These are phyloP conservation scores for Bimuria novae-zelandiae DNA, from an alignment of 2,329 filamentous ascomycete genomes.

Conservation along the genomic window DNA sequence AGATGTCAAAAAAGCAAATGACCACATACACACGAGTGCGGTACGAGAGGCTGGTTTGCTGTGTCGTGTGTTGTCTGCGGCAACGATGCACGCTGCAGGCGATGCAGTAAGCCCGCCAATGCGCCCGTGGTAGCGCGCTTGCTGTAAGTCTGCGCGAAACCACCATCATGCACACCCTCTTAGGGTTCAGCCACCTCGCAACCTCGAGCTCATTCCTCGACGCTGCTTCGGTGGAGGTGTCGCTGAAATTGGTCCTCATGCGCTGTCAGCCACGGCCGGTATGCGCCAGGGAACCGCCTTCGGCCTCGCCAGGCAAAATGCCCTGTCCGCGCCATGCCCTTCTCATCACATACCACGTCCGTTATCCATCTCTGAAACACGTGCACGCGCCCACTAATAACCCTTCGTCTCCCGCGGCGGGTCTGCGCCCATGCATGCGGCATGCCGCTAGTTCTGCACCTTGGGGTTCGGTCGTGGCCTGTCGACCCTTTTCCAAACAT, in stretches of 20 bases:
- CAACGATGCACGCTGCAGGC: neutral
- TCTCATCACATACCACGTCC: constrained; percentile 1
- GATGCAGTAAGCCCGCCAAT: neutral
- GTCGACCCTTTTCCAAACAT: constrained; percentile 22
- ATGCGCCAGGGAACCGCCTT: neutral
- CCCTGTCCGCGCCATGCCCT: constrained; percentile 4
- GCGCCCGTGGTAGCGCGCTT: neutral
- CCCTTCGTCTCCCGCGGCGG: constrained; percentile 21
- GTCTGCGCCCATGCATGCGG: constrained; percentile 1
- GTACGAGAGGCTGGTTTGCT: no score
- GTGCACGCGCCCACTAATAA: constrained; percentile 20
- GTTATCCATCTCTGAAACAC: constrained; percentile 24
- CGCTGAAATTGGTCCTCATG: no score
- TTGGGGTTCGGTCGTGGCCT: constrained; percentile 18
- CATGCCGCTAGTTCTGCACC: neutral
- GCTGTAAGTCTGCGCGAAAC: neutral
- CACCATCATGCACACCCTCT: neutral
- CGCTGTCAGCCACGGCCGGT: neutral
- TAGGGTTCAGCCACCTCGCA: neutral
- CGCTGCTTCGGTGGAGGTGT: no score
- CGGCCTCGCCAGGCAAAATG: neutral
- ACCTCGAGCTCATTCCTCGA: no score
- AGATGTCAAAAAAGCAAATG: neutral
- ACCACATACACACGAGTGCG: no score
- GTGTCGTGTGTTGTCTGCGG: no score